Conservation (phyloP, 768 basidiomycete species). For the Podaxis carcinomalis region DNA sequence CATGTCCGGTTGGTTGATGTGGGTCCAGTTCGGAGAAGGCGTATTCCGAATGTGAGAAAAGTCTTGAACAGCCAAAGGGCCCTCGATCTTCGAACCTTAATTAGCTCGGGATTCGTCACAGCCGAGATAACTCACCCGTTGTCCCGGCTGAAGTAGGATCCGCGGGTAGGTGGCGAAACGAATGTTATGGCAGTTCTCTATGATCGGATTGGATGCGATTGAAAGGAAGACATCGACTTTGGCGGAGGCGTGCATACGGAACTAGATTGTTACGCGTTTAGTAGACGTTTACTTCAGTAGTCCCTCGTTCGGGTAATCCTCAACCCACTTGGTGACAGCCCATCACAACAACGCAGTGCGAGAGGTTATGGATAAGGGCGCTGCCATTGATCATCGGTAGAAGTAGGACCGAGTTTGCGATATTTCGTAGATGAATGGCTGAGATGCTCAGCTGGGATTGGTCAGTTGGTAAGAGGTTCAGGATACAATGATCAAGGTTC, state of each 20-base stretch:
- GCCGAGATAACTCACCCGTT: conserved; percentile 9
- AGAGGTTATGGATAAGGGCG: conserved; percentile 63
- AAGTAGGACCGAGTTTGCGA: conserved; percentile 60
- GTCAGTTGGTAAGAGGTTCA: conserved; percentile 50
- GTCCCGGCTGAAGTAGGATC: conserved; percentile 18
- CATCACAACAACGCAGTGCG: conserved; percentile 58
- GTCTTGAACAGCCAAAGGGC: conserved; percentile 41
- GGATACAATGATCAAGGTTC: conserved; percentile 64
- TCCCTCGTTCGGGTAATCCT: background rate
- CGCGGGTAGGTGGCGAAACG: conserved; percentile 63
- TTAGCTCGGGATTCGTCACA: background rate
- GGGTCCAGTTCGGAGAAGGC: conserved; percentile 76
- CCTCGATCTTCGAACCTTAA: background rate
- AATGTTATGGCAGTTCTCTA: conserved; percentile 67
- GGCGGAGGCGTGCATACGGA: conserved; percentile 80
- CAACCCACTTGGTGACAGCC: conserved; percentile 77
- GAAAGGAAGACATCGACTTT: conserved; percentile 62
- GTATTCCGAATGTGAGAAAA: conserved; percentile 79
- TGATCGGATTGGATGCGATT: conserved; percentile 69
- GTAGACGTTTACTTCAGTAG: background rate
- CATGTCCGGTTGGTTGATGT: conserved; percentile 19
- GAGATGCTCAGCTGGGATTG: conserved; percentile 30
- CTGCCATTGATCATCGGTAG: conserved; percentile 68
- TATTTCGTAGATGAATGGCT: conserved; percentile 59
- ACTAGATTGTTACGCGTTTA: conserved; percentile 41